Base-by-base conservation (phyloP, 2,329 filamentous ascomycete species). In the Proliferodiscus dingleyae region DNA sequence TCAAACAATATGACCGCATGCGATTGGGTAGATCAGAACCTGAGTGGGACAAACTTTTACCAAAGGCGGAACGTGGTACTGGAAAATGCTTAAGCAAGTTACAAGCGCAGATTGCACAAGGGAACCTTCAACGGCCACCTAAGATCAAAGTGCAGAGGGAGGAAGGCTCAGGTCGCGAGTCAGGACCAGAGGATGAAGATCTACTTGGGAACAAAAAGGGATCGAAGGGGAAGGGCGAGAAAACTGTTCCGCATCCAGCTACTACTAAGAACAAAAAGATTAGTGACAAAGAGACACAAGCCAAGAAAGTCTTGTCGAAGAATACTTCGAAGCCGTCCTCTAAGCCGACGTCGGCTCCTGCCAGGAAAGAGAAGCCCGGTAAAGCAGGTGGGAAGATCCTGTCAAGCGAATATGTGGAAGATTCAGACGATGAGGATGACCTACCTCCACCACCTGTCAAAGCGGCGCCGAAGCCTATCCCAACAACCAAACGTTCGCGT, bases 11-110 rank as follows among this genome's bases (percentile, higher is more conserved):
- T 52, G 80, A 84, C 61, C 77, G 74, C 60, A 71, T 77, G 61
- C 70, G 80, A 29, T 53, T 83, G 23, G 74, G 72, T 5, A 66
- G 72, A 2, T 71, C 71, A 1, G 78, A 82, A 46, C 71, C 73
- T 0, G 72, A 78, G 42, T 84, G 80, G 80, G 75, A 84, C 56
- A 73, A 69, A 52, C 65, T 84, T n/a, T 65, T 83, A 9, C 72
- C 75, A 4, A 71, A 69, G 51, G 70, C 75, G 37, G 78, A 83
- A 45, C 70, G 80, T 41, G 77, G 77, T 42, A 75, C 74, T 45
- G 80, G 80, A 42, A 81, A 75, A 41, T 75, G 74, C 41, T 64
- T 84, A 26, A 83, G 80, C 64, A 79, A 75, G 55, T 65, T 84
- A 7, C 80, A 83, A 53, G 75, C 73, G 9, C 71, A 73, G 8